A percentile compares a stretch with the other conserved stretches of the same genome.
phyloP scores from a whole-genome alignment of 176 grass and related monocot genomes.

The Saccharum officinarum region DNA sequence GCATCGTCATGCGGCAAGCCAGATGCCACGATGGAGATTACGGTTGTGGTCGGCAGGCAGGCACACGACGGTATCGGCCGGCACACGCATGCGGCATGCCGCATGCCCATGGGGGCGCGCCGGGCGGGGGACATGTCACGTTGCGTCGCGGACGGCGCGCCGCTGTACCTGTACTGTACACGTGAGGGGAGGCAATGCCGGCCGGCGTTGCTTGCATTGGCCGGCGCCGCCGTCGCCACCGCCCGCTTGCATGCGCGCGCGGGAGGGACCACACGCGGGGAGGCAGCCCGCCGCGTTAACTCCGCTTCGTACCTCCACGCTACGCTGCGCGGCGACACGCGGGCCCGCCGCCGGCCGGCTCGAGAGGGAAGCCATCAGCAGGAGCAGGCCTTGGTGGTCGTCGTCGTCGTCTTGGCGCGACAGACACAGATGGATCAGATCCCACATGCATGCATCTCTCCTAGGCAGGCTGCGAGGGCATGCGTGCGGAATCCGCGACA shows the following conservation, averaged over 20 bases:
- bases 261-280: neutral
- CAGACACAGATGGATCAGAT: neutral
- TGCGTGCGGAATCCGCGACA: too few relatives aligned
- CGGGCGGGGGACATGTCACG: conserved; percentile 9
- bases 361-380: neutral
- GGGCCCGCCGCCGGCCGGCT: neutral
- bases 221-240: too few relatives aligned
- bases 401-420: neutral
- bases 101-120: neutral
- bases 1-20: too few relatives aligned
- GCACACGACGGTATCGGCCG: neutral
- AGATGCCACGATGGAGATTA: too few relatives aligned
- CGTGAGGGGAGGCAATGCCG: neutral
- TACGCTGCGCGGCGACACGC: neutral
- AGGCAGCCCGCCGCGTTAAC: conserved; percentile 26
- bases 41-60: too few relatives aligned
- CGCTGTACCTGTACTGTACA: neutral
- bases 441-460: neutral
- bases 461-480: too few relatives aligned
- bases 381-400: neutral
- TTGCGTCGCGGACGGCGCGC: neutral
- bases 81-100: neutral
- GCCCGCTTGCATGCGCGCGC: too few relatives aligned
- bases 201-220: neutral
- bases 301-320: neutral